Conservation (phyloP, 106 monocot species). For the Vanilla planifolia region DNA sequence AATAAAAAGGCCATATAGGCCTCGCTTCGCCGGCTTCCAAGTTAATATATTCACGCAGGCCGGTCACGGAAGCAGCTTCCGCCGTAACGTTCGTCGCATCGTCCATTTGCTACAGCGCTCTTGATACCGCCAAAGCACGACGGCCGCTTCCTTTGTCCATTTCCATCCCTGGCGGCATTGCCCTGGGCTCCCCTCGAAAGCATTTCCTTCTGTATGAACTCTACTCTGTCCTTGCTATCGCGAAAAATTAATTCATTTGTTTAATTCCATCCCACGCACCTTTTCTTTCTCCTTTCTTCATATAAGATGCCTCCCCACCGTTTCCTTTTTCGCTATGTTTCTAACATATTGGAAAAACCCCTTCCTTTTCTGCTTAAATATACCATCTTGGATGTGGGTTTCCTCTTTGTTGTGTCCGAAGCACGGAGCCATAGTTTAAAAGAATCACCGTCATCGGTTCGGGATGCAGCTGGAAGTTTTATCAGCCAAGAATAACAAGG, state of each 20-base stretch:
- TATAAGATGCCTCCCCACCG: neutral
- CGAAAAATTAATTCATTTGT: neutral
- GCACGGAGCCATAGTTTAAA: neutral
- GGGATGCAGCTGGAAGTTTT: slow-evolving; percentile 6
- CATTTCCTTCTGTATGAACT: too few relatives aligned
- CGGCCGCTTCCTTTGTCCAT: too few relatives aligned
- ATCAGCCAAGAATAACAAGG: slow-evolving; percentile 1
- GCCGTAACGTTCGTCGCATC: too few relatives aligned
- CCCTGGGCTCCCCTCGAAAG: too few relatives aligned
- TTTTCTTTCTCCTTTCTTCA: neutral
- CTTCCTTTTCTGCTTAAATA: neutral
- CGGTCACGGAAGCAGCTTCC: too few relatives aligned
- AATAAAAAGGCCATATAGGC: too few relatives aligned
- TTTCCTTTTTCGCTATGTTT: neutral
- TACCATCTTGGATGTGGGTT: neutral
- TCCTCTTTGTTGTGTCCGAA: neutral
- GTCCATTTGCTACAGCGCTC: too few relatives aligned
- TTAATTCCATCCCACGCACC: neutral
- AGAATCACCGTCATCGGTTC: neutral
- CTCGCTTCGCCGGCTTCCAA: too few relatives aligned
- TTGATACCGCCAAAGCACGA: too few relatives aligned
- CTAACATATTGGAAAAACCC: neutral
- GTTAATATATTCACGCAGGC: too few relatives aligned
- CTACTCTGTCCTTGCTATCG: too few relatives aligned
- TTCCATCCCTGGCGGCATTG: too few relatives aligned